Percentiles rank a stretch among this genome's conserved stretches.
Conservation (phyloP, 169 alveolate genomes). For the Cardiosporidium cionae region DNA sequence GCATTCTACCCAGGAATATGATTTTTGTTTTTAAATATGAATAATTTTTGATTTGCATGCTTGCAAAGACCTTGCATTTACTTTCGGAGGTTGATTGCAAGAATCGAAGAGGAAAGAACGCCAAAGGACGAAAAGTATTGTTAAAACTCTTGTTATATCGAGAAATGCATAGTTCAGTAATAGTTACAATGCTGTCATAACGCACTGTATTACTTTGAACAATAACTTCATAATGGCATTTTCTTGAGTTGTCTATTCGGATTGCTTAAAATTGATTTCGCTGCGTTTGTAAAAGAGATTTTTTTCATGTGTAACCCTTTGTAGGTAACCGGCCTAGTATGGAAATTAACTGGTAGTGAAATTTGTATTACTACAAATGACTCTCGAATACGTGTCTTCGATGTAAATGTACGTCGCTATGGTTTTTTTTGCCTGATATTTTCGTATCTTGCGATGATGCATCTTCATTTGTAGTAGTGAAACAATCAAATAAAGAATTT, state of each 20-base stretch:
- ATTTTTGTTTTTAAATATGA: not conserved
- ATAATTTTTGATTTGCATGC: not conserved
- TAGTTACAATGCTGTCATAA: not conserved
- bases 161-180: not conserved
- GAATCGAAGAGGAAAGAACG: slow-evolving; percentile 15
- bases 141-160: not conserved
- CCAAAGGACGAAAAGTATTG: slow-evolving; percentile 24
- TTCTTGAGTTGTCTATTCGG: not conserved
- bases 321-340: slow-evolving; percentile 28
- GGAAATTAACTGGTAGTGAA: slow-evolving; percentile 9
- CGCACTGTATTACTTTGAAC: not conserved
- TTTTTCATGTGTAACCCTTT: not conserved
- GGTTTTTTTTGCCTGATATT: not conserved
- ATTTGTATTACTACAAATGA: slow-evolving; percentile 23
- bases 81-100: slow-evolving; percentile 17
- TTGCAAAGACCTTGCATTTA: slow-evolving; percentile 22
- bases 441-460: not conserved
- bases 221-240: not conserved
- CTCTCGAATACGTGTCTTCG: slow-evolving; percentile 29
- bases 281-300: no score
- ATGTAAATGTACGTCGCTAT: slow-evolving; percentile 1
- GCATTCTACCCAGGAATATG: not conserved
- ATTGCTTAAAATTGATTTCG: not conserved
- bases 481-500: no score
- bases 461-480: not conserved